Base-by-base conservation (phyloP, 805 yeast genomes). In the Cyberlindnera mississippiensis region DNA sequence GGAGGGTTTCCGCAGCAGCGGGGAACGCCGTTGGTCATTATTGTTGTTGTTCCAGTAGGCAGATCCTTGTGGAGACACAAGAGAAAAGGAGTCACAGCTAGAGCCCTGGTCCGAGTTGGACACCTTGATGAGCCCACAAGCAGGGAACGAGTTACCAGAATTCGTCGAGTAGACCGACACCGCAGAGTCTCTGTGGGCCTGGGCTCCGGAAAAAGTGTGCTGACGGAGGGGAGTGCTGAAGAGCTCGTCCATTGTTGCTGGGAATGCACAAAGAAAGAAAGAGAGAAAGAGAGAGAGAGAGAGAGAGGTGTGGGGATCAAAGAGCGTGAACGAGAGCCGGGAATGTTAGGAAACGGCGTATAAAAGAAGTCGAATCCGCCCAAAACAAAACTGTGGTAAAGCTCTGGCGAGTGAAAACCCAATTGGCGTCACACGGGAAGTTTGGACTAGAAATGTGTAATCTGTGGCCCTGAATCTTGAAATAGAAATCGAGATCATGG, bases 71-170 rank as follows among this genome's bases (percentile, higher is more conserved):
- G 38, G 38, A 2, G 51, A 38, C 3, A 38, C 38, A 13, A 52
- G 12, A 1, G 52, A 48, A 20, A 40, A 32, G 7, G 45, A 47
- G 8, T 51, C 49, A 15, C 52, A 52, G 20, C 41, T 44, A 4
- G 56, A 51, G 14, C 49, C 52, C 10, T 51, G 50, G 20, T 54
- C 56, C 1, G 51, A 40, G 18, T 51, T 46, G 28, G 55, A 50
- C 3, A 53, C 46, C 28, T 48, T 53, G 40, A 55, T 50, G 11
- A 53, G 41, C 2, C 58, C 57, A 30, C 45, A 42, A 4, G 52
- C 35, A 8, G 55, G 55, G 45, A 52, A 49, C 28, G 49, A 37
- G 46, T 30, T 36, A 20, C 33, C 44, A 3, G 48, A 44, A 14
- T 44, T 37, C n/a, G 37, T 24, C 11, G 48, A 44, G 33, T 31